These are phyloP conservation scores for Aspergillus sp. DNA, from an alignment of 2,329 filamentous ascomycete genomes.

Conservation along the genomic window DNA sequence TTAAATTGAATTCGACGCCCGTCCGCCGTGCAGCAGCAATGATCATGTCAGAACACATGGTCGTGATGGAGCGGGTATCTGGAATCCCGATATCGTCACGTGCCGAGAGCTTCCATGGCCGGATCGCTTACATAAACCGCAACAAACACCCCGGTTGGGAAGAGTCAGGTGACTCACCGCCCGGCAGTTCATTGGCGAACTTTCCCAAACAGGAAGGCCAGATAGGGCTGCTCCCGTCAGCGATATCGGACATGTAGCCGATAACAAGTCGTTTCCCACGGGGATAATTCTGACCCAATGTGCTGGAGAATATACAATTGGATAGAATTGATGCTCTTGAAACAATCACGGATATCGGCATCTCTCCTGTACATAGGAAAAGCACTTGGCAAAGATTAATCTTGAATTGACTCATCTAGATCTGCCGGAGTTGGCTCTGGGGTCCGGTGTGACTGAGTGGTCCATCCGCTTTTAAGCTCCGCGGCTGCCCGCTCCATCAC, in stretches of 20 bases:
- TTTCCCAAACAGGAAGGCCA: background rate
- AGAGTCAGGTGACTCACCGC: slow-evolving; percentile 9
- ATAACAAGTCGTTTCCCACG: background rate
- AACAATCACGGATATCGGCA: background rate
- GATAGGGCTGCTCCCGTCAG: background rate
- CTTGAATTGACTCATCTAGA: background rate
- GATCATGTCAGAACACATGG: too few species aligned
- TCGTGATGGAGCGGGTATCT: too few species aligned
- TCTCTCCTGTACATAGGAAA: background rate
- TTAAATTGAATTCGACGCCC: background rate
- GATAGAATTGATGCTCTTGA: too few species aligned
- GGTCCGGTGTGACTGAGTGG: slow-evolving; percentile 24
- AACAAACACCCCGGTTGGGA: background rate
- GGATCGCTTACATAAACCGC: too few species aligned
- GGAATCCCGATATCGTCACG: background rate
- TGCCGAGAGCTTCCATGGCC: background rate
- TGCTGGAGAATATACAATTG: too few species aligned
- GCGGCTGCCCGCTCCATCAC: slow-evolving; percentile 5
- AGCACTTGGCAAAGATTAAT: background rate
- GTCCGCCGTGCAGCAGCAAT: background rate
- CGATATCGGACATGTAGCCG: slow-evolving; percentile 14
- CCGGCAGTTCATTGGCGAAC: background rate
- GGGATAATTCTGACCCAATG: background rate
- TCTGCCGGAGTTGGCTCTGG: slow-evolving; percentile 24
- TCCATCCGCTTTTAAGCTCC: slow-evolving; percentile 13